Evolutionary conservation across 805 yeast genomes (phyloP), one percentile per base, ranked within the genome.

Genomic region (Ogataea kodamae): DNA sequence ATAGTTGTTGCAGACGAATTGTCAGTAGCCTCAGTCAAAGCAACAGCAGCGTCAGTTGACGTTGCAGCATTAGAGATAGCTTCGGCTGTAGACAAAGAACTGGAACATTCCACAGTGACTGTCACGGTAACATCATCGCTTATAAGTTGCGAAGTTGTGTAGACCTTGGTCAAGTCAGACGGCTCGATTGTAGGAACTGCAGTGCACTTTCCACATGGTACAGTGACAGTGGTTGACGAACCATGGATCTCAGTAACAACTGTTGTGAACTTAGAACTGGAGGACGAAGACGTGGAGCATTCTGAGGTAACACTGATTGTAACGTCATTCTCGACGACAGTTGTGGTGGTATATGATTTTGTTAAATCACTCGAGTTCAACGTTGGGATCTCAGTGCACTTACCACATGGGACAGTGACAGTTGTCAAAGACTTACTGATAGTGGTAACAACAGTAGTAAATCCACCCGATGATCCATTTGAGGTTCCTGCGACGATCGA

Each of bases 321-420:
- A 5, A 19, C 30, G 5, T 38, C 45, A 20, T 27, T 14, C 15
- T 26, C 17, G 22, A 43, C 33, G 10, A 30, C 19, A 13, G 11
- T 27, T 9, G 40, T 19, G 3, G 45, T 35, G 12, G 45, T 38
- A 37, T 43, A 44, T 12, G 29, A 18, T 7, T 29, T 35, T 5
- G 44, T 21, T 23, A 43, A 28, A 19, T 33, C 46, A 8, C 24
- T 12, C 9, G 37, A n/a, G 13, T 21, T 28, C 13, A 38, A 35
- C n/a, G 37, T 31, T 15, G 26, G 26, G 12, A 39, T 25, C 1
- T 35, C 7, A 3, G 31, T 16, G 24, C 50, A 45, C 9, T 28
- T 15, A n/a, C 42, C 44, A 30, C 46, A 43, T 13, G 48, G 23
- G 24, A 43, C 46, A 15, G 50, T 45, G 14, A 43, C 46, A 20